Evolutionary conservation across 129 eudicot genomes (phyloP).

Genomic region (Scalesia atractyloides): DNA sequence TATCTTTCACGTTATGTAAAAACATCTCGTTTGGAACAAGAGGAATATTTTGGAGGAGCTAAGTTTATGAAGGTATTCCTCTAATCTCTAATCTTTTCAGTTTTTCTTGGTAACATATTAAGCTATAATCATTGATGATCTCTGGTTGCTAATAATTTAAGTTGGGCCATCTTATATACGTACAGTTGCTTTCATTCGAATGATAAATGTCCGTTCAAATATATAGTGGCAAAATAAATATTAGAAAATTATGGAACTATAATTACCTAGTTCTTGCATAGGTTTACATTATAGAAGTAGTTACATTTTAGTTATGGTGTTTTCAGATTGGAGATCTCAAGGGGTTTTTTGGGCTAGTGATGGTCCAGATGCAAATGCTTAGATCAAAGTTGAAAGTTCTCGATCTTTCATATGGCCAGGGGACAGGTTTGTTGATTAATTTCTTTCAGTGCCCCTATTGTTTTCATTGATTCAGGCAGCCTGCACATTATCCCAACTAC

Average conservation of each 20-base stretch:
- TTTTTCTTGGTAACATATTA: background rate
- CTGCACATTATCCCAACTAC: background rate
- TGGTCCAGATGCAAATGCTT: constrained; percentile 67
- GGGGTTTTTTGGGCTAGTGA: constrained; percentile 74
- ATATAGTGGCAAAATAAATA: constrained; percentile 11
- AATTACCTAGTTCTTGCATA: constrained; percentile 2
- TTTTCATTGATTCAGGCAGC: constrained; percentile 17
- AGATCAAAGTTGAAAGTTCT: constrained; percentile 76
- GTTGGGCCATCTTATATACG: constrained; percentile 5
- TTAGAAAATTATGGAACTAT: background rate
- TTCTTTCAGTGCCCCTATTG: background rate
- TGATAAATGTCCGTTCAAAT: background rate
- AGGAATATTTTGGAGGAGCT: constrained; percentile 77
- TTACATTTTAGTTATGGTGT: constrained; percentile 20
- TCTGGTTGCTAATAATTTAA: background rate
- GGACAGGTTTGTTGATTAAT: constrained; percentile 63
- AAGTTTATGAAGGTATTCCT: constrained; percentile 80
- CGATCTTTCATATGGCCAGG: constrained; percentile 75
- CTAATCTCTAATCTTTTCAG: background rate
- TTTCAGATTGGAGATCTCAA: constrained; percentile 94
- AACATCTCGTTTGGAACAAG: constrained; percentile 89
- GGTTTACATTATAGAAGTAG: constrained; percentile 13
- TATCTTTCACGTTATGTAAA: constrained; percentile 91
- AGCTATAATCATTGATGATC: background rate
- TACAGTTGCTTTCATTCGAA: background rate